Base-by-base conservation (phyloP, 768 basidiomycete genomes). In the Tylopilus plumbeoviolaceoides region DNA sequence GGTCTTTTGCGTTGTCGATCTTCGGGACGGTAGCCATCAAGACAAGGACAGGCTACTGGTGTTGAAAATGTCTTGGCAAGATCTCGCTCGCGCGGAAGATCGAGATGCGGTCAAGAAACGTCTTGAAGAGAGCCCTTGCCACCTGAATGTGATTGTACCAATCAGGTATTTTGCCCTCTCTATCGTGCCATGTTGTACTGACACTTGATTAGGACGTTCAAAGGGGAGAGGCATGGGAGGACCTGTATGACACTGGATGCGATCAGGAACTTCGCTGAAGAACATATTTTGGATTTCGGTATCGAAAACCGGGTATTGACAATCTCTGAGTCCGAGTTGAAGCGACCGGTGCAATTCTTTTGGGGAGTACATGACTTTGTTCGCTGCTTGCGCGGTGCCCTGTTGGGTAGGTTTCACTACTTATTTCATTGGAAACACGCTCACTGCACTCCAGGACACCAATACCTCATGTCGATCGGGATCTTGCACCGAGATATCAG, bases 401-500 rank as follows among this genome's bases (percentile, higher is more conserved):
- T 63, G 47, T 35, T 40, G 11, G 30, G 30, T 30, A 30, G 9
- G 30, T 30, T 23, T 2, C 14, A 1, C 3, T n/a, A 5, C 18
- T n/a, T 17, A 2, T 7, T 5, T 15, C 2, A 12, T 41, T 28
- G 14, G 8, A 9, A 8, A 30, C 1, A 14, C 49, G 44, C 54
- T 33, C 0, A 49, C 18, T 9, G 12, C 8, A 33, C 30, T 0
- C 1, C 25, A 63, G 63, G 63, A 0, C 63, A 62, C n/a, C 33
- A 62, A 27, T 59, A 38, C 11, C 30, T 30, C 30, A 8, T 11
- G 11, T 30, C 30, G 30, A 30, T 41, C 55, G 63, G 62, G 0
- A 61, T 74, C 38, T 46, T 71, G 3, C 70, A 72, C 38, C 58
- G 68, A 5, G 67, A 73, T 43, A 55, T 72, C 45, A 73, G 68